Conservation (phyloP, 1,139 yeast genomes). For the Pichia inconspicua region DNA sequence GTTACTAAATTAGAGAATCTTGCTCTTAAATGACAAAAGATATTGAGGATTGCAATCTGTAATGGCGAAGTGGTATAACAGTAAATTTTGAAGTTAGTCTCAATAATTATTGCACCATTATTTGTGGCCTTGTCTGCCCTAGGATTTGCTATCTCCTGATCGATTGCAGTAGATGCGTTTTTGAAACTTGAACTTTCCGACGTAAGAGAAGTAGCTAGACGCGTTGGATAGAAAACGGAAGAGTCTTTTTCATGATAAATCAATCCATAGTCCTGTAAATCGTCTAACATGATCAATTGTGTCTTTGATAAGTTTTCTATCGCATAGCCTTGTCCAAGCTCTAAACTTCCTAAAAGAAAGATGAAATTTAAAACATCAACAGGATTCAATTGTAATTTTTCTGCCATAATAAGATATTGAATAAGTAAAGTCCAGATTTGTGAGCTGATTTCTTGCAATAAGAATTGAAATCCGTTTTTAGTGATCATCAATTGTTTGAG, state of each 20-base stretch:
- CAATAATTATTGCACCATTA: constrained; percentile 73
- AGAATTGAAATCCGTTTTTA: constrained; percentile 85
- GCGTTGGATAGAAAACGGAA: constrained; percentile 67
- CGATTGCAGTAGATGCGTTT: constrained; percentile 63
- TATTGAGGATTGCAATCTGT: constrained; percentile 84
- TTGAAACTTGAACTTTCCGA: constrained; percentile 69
- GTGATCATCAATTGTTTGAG: constrained; percentile 61
- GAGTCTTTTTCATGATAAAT: constrained; percentile 46
- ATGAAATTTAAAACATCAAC: constrained; percentile 92
- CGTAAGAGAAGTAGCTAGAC: constrained; percentile 84
- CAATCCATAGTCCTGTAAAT: constrained; percentile 83
- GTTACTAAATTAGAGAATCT: constrained; percentile 89
- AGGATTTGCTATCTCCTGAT: constrained; percentile 41
- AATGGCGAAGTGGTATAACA: constrained; percentile 94
- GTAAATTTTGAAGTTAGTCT: constrained; percentile 86
- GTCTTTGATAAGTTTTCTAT: constrained; percentile 67
- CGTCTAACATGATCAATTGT: constrained; percentile 81
- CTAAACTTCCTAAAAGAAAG: constrained; percentile 87
- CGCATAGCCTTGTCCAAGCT: constrained; percentile 80
- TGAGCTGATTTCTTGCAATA: constrained; percentile 85
- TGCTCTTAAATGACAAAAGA: constrained; percentile 77
- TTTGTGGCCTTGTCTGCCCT: constrained; percentile 13
- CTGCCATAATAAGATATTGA: constrained; percentile 81
- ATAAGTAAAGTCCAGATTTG: constrained; percentile 90
- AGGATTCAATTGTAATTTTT: constrained; percentile 83